These are phyloP conservation scores for Camellia sinensis DNA, from an alignment of 148 eudicot genomes.

Conservation along the genomic window DNA sequence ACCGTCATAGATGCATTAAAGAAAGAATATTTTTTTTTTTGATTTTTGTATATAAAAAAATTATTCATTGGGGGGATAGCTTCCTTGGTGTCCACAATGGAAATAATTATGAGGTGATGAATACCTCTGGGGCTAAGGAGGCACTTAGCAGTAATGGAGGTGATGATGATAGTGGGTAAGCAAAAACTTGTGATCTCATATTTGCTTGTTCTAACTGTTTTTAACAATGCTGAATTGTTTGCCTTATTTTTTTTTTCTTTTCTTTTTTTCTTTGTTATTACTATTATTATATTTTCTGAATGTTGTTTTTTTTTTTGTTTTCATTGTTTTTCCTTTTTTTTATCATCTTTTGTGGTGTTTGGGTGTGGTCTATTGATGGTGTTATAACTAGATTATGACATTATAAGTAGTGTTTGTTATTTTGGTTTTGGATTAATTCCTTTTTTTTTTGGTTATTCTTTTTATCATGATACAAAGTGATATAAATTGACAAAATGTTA, in stretches of 20 bases:
- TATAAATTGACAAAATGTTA: too few species aligned
- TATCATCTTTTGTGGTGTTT: background rate
- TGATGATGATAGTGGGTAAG: slow-evolving; percentile 9
- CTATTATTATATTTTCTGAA: background rate
- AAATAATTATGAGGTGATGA: background rate
- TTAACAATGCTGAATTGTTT: background rate
- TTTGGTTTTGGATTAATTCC: too few species aligned
- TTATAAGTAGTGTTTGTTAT: too few species aligned
- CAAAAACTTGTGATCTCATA: background rate
- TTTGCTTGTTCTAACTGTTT: too few species aligned
- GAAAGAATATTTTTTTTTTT: too few species aligned
- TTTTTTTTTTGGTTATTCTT: too few species aligned
- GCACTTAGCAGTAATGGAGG: background rate
- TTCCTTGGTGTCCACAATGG: slow-evolving; percentile 14
- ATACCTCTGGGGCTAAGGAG: slow-evolving; percentile 13
- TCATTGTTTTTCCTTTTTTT: background rate
- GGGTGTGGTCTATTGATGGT: background rate
- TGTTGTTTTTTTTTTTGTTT: background rate
- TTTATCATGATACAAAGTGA: too few species aligned
- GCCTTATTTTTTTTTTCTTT: background rate
- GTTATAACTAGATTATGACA: too few species aligned
- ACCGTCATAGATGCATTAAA: too few species aligned
- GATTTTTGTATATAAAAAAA: too few species aligned
- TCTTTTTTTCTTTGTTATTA: background rate
- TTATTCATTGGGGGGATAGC: background rate